phyloP scores from a whole-genome alignment of 768 basidiomycete species.

The Paxillus involutus region DNA sequence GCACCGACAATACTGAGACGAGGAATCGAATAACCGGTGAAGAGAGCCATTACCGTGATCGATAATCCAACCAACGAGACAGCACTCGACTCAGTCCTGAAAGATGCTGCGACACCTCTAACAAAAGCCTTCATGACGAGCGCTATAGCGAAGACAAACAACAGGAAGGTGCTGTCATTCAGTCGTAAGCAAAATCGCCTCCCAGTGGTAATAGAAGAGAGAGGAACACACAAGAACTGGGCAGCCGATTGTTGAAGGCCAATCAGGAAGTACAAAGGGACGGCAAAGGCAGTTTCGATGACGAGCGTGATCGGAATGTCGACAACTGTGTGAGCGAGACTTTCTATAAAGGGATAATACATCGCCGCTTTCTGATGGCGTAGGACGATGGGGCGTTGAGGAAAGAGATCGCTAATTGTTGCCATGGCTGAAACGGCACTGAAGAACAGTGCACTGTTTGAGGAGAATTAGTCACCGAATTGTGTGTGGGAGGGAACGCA shows the following conservation, averaged over 20 bases:
- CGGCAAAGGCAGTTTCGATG: conserved; percentile 7
- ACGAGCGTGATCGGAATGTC: conserved; percentile 42
- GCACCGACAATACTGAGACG: conserved; percentile 2
- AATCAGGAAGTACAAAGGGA: conserved; percentile 18
- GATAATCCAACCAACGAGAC: conserved; percentile 30
- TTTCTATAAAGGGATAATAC: conserved; percentile 50
- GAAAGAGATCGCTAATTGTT: conserved; percentile 46
- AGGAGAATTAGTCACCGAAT: background rate
- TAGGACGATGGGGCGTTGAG: conserved; percentile 42
- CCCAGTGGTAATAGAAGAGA: background rate
- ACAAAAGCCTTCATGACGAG: conserved; percentile 76
- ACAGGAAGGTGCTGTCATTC: conserved; percentile 53
- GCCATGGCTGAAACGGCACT: conserved; percentile 53
- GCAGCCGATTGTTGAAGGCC: conserved; percentile 15
- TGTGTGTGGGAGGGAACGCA: conserved; percentile 14
- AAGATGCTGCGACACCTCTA: conserved; percentile 58
- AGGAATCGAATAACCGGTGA: conserved; percentile 41
- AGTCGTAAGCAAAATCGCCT: conserved; percentile 35
- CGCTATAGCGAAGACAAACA: conserved; percentile 53
- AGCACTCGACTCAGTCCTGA: conserved; percentile 53
- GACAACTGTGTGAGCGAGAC: conserved; percentile 42
- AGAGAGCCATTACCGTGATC: conserved; percentile 40
- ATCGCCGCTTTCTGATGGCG: conserved; percentile 45
- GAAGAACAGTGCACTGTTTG: conserved; percentile 45
- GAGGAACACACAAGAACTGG: conserved; percentile 21